Conservation (phyloP, 805 yeast genomes). For the Metschnikowia hibisci region DNA sequence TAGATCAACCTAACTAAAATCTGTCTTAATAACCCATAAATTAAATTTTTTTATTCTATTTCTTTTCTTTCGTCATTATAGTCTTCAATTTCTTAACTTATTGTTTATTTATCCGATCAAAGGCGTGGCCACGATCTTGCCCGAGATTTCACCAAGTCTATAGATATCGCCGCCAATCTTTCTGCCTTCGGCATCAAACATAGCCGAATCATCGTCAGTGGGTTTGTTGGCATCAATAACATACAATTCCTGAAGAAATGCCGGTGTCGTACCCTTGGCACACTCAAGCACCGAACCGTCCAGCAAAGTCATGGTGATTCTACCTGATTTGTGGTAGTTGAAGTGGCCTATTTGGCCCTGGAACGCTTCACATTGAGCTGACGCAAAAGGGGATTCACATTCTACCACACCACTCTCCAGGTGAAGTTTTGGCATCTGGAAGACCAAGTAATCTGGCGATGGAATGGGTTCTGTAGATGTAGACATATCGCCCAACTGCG, state of each 20-base stretch:
- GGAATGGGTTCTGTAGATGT: conserved; percentile 12
- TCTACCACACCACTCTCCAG: conserved; percentile 31
- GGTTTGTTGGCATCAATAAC: conserved; percentile 40
- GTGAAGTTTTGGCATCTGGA: conserved; percentile 49
- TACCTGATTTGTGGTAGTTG: conserved; percentile 81
- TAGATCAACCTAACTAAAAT: too few relatives aligned
- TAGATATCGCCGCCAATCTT: conserved; percentile 16
- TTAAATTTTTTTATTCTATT: too few relatives aligned
- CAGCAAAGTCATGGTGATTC: conserved; percentile 69
- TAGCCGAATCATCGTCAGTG: conserved; percentile 24
- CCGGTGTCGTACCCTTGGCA: conserved; percentile 63
- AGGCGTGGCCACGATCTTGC: conserved; percentile 21
- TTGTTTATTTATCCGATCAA: conserved; percentile 3
- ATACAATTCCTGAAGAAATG: conserved; percentile 71
- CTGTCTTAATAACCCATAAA: too few relatives aligned
- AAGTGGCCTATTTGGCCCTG: conserved; percentile 69
- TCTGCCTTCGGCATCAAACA: conserved; percentile 16
- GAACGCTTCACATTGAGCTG: conserved; percentile 9
- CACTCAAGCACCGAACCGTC: conserved; percentile 60
- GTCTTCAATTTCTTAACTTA: not conserved
- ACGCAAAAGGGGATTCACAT: conserved; percentile 11
- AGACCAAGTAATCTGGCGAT: conserved; percentile 28
- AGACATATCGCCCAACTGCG: conserved; percentile 20
- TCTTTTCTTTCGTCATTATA: too few relatives aligned
- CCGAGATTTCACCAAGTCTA: conserved; percentile 15